Conservation (phyloP, 345 rosid species). For the Brassica rapa region DNA sequence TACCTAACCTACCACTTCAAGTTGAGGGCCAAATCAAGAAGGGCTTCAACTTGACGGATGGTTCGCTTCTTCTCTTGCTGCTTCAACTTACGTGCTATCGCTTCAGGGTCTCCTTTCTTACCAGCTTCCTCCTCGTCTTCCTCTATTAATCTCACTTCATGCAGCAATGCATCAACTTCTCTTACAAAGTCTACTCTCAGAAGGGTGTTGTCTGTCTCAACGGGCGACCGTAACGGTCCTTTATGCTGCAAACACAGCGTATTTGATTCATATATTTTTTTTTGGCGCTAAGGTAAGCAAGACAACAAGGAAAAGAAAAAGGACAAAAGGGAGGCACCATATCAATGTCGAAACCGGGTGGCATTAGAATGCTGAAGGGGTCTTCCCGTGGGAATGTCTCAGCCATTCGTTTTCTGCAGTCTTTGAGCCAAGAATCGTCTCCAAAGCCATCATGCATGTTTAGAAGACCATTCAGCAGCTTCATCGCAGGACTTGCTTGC, state of each 20-base stretch:
- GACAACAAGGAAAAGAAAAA: background rate
- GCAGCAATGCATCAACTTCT: slow-evolving; percentile 78
- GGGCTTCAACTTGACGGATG: slow-evolving; percentile 70
- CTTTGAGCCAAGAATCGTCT: slow-evolving; percentile 78
- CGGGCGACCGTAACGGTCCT: slow-evolving; percentile 61
- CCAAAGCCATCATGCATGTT: slow-evolving; percentile 84
- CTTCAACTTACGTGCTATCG: slow-evolving; percentile 74
- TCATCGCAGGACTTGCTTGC: slow-evolving; percentile 90
- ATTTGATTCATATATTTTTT: background rate
- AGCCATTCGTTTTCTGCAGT: slow-evolving; percentile 74
- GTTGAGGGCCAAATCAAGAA: slow-evolving; percentile 71
- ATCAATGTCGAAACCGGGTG: slow-evolving; percentile 78
- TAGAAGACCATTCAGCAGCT: slow-evolving; percentile 79
- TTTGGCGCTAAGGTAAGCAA: background rate
- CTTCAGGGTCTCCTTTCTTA: slow-evolving; percentile 54
- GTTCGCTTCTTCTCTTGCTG: slow-evolving; percentile 85
- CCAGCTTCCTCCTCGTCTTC: slow-evolving; percentile 48
- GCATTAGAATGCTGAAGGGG: slow-evolving; percentile 84
- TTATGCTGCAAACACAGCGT: slow-evolving; percentile 56
- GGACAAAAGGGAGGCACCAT: slow-evolving; percentile 47
- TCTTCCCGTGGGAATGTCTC: slow-evolving; percentile 84
- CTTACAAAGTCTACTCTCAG: slow-evolving; percentile 85
- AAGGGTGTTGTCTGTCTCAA: slow-evolving; percentile 62
- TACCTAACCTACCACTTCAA: slow-evolving; percentile 57
- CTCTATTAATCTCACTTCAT: slow-evolving; percentile 62